Evolutionary conservation across 2,329 filamentous ascomycete species (phyloP).

Genomic region (Alternaria metachromatica): DNA sequence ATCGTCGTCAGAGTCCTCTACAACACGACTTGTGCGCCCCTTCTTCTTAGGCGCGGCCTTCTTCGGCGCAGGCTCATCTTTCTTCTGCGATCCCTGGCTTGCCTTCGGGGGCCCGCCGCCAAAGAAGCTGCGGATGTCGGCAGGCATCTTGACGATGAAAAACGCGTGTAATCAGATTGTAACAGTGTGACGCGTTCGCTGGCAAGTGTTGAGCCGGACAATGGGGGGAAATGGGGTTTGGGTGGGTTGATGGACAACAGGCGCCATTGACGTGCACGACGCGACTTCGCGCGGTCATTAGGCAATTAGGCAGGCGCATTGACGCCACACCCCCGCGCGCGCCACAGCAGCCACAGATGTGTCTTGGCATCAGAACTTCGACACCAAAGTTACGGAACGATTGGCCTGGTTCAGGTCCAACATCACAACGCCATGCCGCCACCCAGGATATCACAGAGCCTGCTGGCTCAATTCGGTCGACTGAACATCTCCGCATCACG

Average conservation of each 20-base stretch:
- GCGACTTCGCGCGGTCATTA: conserved; percentile 23
- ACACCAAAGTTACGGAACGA: conserved; percentile 4
- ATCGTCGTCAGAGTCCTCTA: conserved; percentile 77
- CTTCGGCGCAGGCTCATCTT: conserved; percentile 42
- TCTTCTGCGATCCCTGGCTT: conserved; percentile 44
- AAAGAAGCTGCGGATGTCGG: conserved; percentile 92
- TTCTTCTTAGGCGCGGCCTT: conserved; percentile 53
- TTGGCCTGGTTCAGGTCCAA: background rate
- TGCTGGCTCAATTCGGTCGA: conserved; percentile 43
- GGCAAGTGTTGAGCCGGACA: background rate
- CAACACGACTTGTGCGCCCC: conserved; percentile 49
- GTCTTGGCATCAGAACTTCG: conserved; percentile 37
- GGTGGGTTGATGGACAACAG: conserved; percentile 5
- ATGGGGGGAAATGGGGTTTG: conserved; percentile 1
- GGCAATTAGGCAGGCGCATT: conserved; percentile 15
- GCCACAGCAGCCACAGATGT: conserved; percentile 16
- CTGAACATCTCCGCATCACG: conserved; percentile 34
- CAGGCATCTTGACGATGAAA: conserved; percentile 65
- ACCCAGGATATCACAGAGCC: conserved; percentile 45
- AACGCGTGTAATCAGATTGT: background rate
- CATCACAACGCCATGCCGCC: conserved; percentile 47
- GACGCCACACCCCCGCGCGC: conserved; percentile 14
- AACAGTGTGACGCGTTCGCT: background rate
- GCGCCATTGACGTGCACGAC: conserved; percentile 25
- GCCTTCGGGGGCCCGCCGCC: conserved; percentile 73